Percentiles rank a stretch among this genome's conserved stretches.
These are phyloP conservation scores for Candida mattraensis DNA, from an alignment of 805 yeast species.

Conservation along the genomic window DNA sequence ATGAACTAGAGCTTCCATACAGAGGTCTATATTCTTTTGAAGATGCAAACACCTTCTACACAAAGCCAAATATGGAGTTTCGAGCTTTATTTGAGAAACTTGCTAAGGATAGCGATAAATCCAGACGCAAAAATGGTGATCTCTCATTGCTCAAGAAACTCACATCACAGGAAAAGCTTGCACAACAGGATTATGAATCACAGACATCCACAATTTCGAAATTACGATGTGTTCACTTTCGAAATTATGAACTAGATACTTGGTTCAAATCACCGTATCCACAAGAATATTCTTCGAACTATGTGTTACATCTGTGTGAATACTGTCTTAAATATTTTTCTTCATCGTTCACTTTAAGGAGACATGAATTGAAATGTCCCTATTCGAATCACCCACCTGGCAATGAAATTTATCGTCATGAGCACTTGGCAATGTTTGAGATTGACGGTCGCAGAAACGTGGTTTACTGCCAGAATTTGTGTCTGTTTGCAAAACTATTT, in stretches of 20 bases:
- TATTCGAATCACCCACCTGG: constrained; percentile 79
- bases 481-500: constrained; percentile 85
- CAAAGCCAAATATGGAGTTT: constrained; percentile 51
- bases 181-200: constrained; percentile 24
- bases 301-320: constrained; percentile 74
- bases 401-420: constrained; percentile 81
- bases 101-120: constrained; percentile 38
- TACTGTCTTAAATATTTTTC: constrained; percentile 78
- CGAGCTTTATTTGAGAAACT: constrained; percentile 41
- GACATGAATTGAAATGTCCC: constrained; percentile 79
- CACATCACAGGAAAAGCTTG: constrained; percentile 24
- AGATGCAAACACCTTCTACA: constrained; percentile 57
- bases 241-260: constrained; percentile 74
- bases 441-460: constrained; percentile 87
- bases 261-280: constrained; percentile 97
- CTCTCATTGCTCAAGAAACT: constrained; percentile 23
- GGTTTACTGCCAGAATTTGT: constrained; percentile 83
- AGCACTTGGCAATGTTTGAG: constrained; percentile 76
- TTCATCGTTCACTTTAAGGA: constrained; percentile 59
- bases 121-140: constrained; percentile 39
- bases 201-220: constrained; percentile 37
- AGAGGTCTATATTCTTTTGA: constrained; percentile 61
- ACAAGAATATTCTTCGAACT: constrained; percentile 67
- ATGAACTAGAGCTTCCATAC: constrained; percentile 61
- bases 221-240: constrained; percentile 66